phyloP scores from a whole-genome alignment of 2,329 filamentous ascomycete genomes.

The Colletotrichum australisinense region DNA sequence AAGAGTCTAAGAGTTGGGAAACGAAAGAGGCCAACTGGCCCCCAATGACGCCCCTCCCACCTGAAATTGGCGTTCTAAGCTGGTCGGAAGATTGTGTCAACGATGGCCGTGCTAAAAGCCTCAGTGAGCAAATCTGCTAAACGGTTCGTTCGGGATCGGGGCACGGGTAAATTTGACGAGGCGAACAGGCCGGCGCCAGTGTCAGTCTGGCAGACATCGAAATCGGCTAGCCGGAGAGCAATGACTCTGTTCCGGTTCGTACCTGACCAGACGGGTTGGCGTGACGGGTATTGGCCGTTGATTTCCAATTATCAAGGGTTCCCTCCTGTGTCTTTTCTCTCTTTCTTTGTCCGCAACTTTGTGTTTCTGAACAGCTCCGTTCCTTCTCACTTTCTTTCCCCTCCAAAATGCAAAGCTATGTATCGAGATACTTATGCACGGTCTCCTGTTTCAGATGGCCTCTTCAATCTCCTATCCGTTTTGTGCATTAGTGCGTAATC shows the following conservation, averaged over 20 bases:
- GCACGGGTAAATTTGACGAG: background rate
- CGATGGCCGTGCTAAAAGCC: background rate
- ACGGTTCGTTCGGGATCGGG: background rate
- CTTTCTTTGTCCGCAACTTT: background rate
- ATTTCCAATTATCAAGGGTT: background rate
- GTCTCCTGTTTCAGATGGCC: constrained; percentile 26
- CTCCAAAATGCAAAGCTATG: constrained; percentile 6
- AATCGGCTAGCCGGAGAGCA: background rate
- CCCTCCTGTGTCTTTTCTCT: background rate
- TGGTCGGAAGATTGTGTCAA: background rate
- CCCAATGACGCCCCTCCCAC: background rate
- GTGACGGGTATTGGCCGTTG: background rate
- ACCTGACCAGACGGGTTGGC: background rate
- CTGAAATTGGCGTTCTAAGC: background rate
- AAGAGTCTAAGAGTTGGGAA: background rate
- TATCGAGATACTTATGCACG: constrained; percentile 6
- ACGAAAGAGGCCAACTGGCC: background rate
- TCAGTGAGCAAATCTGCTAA: background rate
- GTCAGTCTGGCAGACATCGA: background rate
- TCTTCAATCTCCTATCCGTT: constrained; percentile 1
- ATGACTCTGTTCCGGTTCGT: background rate
- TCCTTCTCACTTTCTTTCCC: background rate
- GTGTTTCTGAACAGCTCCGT: background rate
- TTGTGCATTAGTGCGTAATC: constrained; percentile 14
- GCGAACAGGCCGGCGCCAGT: background rate